These are phyloP conservation scores for Boletellus deceptivus DNA, from an alignment of 1,284 basidiomycete genomes.

Conservation along the genomic window DNA sequence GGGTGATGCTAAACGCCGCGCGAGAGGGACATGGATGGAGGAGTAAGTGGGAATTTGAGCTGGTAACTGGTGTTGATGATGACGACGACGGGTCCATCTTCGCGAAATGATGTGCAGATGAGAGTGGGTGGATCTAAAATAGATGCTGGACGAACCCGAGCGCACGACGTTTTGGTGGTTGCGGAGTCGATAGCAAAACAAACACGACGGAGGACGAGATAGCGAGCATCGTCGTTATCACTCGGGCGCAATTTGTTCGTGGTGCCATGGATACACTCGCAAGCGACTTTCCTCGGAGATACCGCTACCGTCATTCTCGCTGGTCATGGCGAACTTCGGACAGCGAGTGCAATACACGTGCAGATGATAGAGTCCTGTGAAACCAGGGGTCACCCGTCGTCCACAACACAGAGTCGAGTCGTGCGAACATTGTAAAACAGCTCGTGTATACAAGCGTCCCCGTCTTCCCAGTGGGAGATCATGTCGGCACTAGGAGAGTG, in stretches of 20 bases:
- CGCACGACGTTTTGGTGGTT: constrained; percentile 15
- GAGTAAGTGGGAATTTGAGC: constrained; percentile 6
- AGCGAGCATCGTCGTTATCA: constrained; percentile 21
- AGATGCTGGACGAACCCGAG: constrained; percentile 16
- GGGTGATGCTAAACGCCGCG: neutral
- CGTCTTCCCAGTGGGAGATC: constrained; percentile 36
- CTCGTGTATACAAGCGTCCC: constrained; percentile 30
- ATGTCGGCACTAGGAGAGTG: constrained; percentile 36
- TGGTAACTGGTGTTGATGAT: constrained; percentile 8
- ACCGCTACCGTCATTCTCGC: constrained; percentile 21
- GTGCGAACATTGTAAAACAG: constrained; percentile 33
- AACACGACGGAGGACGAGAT: constrained; percentile 19
- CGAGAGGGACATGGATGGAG: constrained; percentile 1
- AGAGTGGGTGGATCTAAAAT: constrained; percentile 19
- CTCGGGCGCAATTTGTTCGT: constrained; percentile 15
- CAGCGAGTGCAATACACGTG: constrained; percentile 35
- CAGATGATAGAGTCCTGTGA: constrained; percentile 35
- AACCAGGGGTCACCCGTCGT: constrained; percentile 10
- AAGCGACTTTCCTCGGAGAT: constrained; percentile 21
- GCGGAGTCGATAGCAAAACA: constrained; percentile 22
- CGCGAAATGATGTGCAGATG: constrained; percentile 26
- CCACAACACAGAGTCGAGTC: constrained; percentile 3
- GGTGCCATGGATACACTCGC: constrained; percentile 25
- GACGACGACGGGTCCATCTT: constrained; percentile 17
- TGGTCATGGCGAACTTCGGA: constrained; percentile 29